Percentiles rank a stretch among this genome's conserved stretches.
phyloP scores from a whole-genome alignment of 2,329 filamentous ascomycete genomes.

The Xylariaceae sp. region DNA sequence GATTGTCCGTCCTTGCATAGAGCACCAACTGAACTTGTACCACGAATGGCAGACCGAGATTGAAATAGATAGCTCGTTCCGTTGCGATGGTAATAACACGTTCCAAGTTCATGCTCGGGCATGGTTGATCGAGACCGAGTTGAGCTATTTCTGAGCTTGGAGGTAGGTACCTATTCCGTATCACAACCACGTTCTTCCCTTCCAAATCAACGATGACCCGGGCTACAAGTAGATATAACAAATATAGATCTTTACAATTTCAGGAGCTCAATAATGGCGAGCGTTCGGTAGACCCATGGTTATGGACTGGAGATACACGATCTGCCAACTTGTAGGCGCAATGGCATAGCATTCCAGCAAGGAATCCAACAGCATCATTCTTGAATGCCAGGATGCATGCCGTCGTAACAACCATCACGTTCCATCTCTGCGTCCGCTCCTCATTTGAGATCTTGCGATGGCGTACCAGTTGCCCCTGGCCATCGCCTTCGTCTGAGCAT shows the following conservation, averaged over 20 bases:
- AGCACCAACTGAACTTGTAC: too few relatives aligned
- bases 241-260: neutral
- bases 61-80: too few relatives aligned
- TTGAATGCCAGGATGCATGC: conserved; percentile 77
- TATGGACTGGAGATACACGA: conserved; percentile 18
- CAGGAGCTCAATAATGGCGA: conserved; percentile 28
- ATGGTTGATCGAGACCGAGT: neutral
- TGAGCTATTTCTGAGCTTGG: too few relatives aligned
- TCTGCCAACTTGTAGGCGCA: conserved; percentile 53
- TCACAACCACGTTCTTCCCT: neutral
- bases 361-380: conserved; percentile 84
- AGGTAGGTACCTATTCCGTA: neutral
- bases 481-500: conserved; percentile 40
- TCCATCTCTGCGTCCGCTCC: conserved; percentile 72
- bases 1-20: too few relatives aligned
- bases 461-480: conserved; percentile 27
- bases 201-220: neutral
- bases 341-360: conserved; percentile 75
- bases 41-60: too few relatives aligned
- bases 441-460: conserved; percentile 55
- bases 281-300: conserved; percentile 29
- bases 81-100: too few relatives aligned
- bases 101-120: too few relatives aligned
- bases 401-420: conserved; percentile 83
- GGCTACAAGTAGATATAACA: neutral